Percentiles rank a stretch among this genome's conserved stretches.
Evolutionary conservation across 164 flowering plant genomes (phyloP).

Genomic region (Sedum album): DNA sequence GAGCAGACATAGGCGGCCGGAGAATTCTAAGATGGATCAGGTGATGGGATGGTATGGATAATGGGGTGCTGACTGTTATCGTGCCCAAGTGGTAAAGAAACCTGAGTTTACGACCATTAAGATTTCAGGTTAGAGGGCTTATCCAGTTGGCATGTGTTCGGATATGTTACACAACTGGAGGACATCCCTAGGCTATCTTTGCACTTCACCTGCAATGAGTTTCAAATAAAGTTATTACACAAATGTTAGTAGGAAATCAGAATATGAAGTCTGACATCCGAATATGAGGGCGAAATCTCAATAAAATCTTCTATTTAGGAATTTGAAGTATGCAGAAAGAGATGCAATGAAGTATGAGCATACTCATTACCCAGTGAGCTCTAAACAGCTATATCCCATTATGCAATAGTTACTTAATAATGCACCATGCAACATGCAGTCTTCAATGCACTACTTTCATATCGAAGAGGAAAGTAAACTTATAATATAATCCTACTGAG

Average conservation of each 20-base stretch:
- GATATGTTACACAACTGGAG: not conserved
- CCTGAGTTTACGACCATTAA: slow-evolving; percentile 27
- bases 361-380: too few species aligned
- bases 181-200: not conserved
- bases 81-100: slow-evolving; percentile 26
- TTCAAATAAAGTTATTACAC: not conserved
- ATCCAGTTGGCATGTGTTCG: too few species aligned
- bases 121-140: slow-evolving; percentile 20
- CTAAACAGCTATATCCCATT: not conserved
- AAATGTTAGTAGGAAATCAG: not conserved
- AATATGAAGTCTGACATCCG: not conserved
- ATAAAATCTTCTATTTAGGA: not conserved
- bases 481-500: too few species aligned
- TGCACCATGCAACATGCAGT: too few species aligned
- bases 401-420: too few species aligned
- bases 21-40: slow-evolving; percentile 31
- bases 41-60: slow-evolving; percentile 29
- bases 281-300: not conserved
- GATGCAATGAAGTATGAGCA: not conserved
- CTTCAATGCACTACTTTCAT: too few species aligned
- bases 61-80: slow-evolving; percentile 33
- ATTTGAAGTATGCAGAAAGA: not conserved
- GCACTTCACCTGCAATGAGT: not conserved
- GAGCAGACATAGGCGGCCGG: slow-evolving; percentile 31
- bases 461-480: too few species aligned